These are phyloP conservation scores for Posidonia oceanica DNA, from an alignment of 116 monocot species.

Conservation along the genomic window DNA sequence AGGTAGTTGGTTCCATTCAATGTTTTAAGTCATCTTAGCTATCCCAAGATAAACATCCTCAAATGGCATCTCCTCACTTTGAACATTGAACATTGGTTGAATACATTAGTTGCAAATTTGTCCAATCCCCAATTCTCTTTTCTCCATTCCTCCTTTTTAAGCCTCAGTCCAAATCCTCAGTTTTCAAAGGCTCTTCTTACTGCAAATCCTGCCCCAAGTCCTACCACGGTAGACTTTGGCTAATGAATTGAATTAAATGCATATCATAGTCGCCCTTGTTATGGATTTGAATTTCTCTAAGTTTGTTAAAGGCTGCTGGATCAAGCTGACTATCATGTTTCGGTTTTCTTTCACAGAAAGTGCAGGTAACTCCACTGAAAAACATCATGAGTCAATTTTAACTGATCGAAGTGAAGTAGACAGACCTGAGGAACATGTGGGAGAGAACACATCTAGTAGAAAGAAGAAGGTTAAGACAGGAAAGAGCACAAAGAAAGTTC, in stretches of 20 bases:
- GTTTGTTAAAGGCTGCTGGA: background rate
- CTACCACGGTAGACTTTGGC: too few species aligned
- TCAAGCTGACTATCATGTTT: background rate
- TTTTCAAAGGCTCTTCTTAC: too few species aligned
- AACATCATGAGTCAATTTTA: background rate
- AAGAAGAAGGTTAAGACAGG: constrained; percentile 2
- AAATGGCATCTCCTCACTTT: too few species aligned
- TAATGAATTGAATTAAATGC: background rate
- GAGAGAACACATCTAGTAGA: background rate
- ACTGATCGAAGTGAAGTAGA: background rate
- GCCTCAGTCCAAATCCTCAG: too few species aligned
- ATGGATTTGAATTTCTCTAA: background rate
- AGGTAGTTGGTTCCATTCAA: too few species aligned
- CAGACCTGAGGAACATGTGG: background rate
- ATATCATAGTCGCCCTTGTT: background rate
- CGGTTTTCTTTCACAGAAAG: background rate
- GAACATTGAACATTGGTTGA: too few species aligned
- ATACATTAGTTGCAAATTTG: too few species aligned
- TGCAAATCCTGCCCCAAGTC: too few species aligned
- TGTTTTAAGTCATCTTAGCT: too few species aligned
- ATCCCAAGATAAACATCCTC: too few species aligned
- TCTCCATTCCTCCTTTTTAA: too few species aligned
- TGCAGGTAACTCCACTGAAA: background rate
- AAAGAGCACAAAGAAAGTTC: background rate
- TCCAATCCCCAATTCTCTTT: too few species aligned